Conservation (phyloP, 441 rosid species). For the Raphanus hybrid region DNA sequence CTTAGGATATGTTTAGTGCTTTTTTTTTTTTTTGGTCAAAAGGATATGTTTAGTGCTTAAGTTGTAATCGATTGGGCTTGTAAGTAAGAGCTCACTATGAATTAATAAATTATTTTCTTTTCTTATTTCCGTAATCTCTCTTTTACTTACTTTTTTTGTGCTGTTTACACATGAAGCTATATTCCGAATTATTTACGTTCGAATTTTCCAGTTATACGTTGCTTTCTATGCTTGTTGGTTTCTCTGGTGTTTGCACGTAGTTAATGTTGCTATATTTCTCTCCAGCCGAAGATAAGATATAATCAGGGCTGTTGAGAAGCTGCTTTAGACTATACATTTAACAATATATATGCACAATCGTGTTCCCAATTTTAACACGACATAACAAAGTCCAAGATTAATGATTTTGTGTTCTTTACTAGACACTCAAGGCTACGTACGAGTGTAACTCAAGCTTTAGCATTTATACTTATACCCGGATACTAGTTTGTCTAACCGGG, state of each 20-base stretch:
- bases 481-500: conserved; percentile 55
- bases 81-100: neutral
- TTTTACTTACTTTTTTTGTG: neutral
- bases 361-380: neutral
- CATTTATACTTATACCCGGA: neutral
- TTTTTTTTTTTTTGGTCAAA: no score
- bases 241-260: no score
- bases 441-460: neutral
- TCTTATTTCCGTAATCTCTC: neutral
- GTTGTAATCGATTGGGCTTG: conserved; percentile 6
- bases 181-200: neutral
- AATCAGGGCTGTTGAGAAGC: no score
- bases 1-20: conserved; percentile 1
- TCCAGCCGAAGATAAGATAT: no score
- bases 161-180: neutral
- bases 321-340: no score
- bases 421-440: neutral
- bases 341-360: neutral
- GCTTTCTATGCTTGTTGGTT: no score
- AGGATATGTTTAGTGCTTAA: neutral
- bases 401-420: neutral
- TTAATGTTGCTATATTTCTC: no score
- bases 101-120: conserved; percentile 3
- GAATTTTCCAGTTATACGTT: neutral
- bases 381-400: neutral